Base-by-base conservation (phyloP, 495 filamentous ascomycete genomes). In the Penicillium steckii region DNA sequence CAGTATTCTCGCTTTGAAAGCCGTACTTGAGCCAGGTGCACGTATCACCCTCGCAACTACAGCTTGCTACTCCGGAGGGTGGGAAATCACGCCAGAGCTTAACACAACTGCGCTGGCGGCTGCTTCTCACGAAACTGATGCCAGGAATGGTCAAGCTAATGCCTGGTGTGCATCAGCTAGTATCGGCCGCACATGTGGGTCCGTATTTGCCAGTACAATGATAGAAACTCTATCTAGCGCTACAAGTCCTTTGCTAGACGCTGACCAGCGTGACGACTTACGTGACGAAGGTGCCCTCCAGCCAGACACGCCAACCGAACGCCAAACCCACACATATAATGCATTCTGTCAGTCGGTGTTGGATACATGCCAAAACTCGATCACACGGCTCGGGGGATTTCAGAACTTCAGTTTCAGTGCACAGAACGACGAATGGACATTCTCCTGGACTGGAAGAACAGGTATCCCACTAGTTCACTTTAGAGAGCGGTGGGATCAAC, bases 401-500 rank as follows among this genome's bases (percentile, higher is more conserved):
- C 30, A 49, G 32, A 2, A 33, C 27, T 46, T 46, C 44, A 46
- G 8, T 2, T 46, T 33, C 13, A 32, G 26, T 32, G 26, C 44
- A 9, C 26, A 30, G 23, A 26, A 46, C 32, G 44, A 27, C 9
- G 26, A 15, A 5, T 46, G 44, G 44, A 30, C 29, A 4, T 46
- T 12, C 26, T 46, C 24, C 5, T 46, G 44, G 23, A 46, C 44
- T 21, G 44, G 26, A 21, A 32, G 44, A n/a, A 46, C 44, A 8
- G 44, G 44, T 18, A 46, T 46, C 4, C 44, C 44, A 21, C 15
- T 46, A 13, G 1, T 17, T 22, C 3, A 46, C 44, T 46, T 46
- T 32, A 5, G 21, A 22, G 15, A 22, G 17, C 44, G 44, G 26
- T 33, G 44, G 26, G 22, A 46, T 3, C 9, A 4, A 46, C 25